These are phyloP conservation scores for Hortaea sp. DNA, from an alignment of 2,329 filamentous ascomycete species.

Conservation along the genomic window DNA sequence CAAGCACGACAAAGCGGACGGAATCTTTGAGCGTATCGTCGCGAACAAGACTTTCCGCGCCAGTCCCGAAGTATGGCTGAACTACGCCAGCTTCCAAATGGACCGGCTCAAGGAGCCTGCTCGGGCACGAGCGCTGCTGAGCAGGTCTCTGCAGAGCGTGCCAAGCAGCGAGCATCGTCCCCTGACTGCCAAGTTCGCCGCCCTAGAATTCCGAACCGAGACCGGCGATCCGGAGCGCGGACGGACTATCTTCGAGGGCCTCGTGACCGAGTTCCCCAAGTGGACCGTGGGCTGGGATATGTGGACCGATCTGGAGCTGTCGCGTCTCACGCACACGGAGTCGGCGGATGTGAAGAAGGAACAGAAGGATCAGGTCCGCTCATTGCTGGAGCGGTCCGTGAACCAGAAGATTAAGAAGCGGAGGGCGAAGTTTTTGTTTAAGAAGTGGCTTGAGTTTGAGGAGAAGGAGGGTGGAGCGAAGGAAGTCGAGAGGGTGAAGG, in stretches of 20 bases:
- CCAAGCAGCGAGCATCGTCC: conserved; percentile 58
- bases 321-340: conserved; percentile 21
- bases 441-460: conserved; percentile 86
- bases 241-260: conserved; percentile 84
- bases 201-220: conserved; percentile 77
- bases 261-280: conserved; percentile 77
- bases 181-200: conserved; percentile 78
- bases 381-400: conserved; percentile 69
- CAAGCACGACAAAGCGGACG: conserved; percentile 78
- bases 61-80: conserved; percentile 74
- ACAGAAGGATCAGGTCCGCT: conserved; percentile 46
- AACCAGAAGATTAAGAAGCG: conserved; percentile 61
- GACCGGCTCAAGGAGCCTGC: conserved; percentile 59
- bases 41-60: conserved; percentile 76
- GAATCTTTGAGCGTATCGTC: conserved; percentile 72
- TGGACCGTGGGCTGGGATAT: conserved; percentile 90
- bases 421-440: conserved; percentile 80
- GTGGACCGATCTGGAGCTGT: conserved; percentile 68
- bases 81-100: conserved; percentile 91
- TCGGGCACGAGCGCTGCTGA: conserved; percentile 66
- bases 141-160: conserved; percentile 76
- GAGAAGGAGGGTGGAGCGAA: conserved; percentile 57
- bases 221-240: conserved; percentile 82
- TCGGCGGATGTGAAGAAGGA: conserved; percentile 38
- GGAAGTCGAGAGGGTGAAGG: conserved; percentile 59